A percentile compares a stretch with the other conserved stretches of the same genome.
phyloP scores from a whole-genome alignment of 352 stramenopile species.

The Globisporangium echinulatum region DNA sequence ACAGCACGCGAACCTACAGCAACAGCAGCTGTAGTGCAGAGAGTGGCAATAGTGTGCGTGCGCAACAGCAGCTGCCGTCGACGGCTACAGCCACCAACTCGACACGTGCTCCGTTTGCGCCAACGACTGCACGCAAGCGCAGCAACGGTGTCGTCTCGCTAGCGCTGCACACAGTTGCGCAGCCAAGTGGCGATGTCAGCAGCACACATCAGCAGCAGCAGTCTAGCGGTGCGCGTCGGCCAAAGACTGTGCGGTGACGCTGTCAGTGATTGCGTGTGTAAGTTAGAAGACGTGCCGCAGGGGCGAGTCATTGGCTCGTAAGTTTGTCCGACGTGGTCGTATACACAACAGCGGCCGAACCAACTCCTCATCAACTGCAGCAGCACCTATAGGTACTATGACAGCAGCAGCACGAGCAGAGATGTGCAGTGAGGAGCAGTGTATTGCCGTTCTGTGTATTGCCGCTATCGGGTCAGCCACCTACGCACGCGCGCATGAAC shows the following conservation, averaged over 20 bases:
- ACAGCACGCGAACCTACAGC: neutral
- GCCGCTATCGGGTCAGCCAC: conserved; percentile 9
- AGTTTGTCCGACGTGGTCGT: too few species aligned
- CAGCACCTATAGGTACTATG: too few species aligned
- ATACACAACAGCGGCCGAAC: neutral
- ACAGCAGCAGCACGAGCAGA: too few species aligned
- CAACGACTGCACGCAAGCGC: conserved; percentile 9
- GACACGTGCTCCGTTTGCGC: neutral
- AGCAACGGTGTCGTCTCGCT: conserved; percentile 17
- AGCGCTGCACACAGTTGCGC: neutral
- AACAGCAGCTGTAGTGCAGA: neutral
- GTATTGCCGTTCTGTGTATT: too few species aligned
- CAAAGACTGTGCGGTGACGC: conserved; percentile 8
- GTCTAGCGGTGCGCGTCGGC: neutral
- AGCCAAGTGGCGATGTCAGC: neutral
- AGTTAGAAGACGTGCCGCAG: too few species aligned
- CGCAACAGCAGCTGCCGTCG: neutral
- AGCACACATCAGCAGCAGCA: conserved; percentile 3
- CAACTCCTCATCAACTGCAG: neutral
- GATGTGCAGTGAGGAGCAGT: too few species aligned
- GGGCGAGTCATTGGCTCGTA: too few species aligned
- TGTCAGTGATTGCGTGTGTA: neutral
- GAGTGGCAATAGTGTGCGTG: neutral
- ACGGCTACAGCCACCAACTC: neutral
- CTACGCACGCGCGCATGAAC: conserved; percentile 63